Evolutionary conservation across 495 filamentous ascomycete species (phyloP), one percentile per base, ranked within the genome.

Genomic region (Glonium stellatum): DNA sequence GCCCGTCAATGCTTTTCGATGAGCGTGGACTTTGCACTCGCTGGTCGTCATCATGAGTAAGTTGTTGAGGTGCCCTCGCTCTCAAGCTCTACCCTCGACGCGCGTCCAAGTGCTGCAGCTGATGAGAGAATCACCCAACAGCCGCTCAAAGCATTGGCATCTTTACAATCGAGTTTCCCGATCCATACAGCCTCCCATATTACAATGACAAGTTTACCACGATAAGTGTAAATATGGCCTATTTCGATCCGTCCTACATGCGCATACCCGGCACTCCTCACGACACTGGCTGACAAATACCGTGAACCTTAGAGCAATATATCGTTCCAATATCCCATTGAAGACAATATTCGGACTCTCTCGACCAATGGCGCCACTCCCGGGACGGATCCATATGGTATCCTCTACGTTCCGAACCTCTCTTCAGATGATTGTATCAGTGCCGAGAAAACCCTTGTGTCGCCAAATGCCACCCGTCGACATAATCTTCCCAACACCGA

Each of bases 361-460:
- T 87, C 88, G 4, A 79, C 78, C 54, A 83, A 57, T 55, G 78
- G 78, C 59, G 74, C 81, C 41, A 73, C 78, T 18, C 68, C 75
- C 10, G 80, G 79, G 52, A 81, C 79, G 19, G 72, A 79, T 27
- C 78, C 89, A 48, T 73, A 80, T 56, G 92, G 92, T 39, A 78
- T 96, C 3, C 76, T 97, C 37, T 97, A 90, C 64, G 87, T 95
- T 19, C 92, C 92, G 0, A 80, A 79, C 54, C 80, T 95, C 19
- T 44, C 59, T 1, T 65, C 72, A 50, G 80, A 85, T 58, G 68
- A 76, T 0, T 96, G 92, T 71, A 76, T 77, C 57, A 73, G 84
- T 25, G 69, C 80, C 37, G 80, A 84, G 12, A 71, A 71, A 19
- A 63, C 71, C 3, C 82, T 81, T 60, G 76, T 96, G 12, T 89